Conservation (phyloP, 2,329 filamentous ascomycete genomes). For the Myriosclerotinia scirpicola region DNA sequence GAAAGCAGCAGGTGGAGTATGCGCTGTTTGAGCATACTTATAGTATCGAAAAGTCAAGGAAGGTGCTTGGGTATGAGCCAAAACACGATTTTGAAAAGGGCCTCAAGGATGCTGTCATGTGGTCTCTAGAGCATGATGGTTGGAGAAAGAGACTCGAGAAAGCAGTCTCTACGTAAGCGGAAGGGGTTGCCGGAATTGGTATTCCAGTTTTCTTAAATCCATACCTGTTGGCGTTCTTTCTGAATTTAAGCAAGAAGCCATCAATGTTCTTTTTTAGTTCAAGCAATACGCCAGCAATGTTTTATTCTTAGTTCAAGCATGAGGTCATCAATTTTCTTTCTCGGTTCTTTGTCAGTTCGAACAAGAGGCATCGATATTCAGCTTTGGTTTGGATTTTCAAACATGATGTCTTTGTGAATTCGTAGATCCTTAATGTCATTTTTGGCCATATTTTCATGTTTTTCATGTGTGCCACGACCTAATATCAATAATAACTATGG, state of each 20-base stretch:
- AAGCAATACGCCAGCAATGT: neutral
- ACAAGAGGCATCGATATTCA: neutral
- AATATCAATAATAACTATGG: neutral
- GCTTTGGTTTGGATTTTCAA: too few species aligned
- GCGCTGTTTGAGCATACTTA: constrained; percentile 12
- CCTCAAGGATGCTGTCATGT: neutral
- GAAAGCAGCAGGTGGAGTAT: constrained; percentile 18
- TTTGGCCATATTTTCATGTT: too few species aligned
- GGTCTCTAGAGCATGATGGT: constrained; percentile 5
- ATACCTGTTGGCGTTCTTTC: neutral
- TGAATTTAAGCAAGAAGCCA: neutral
- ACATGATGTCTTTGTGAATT: neutral
- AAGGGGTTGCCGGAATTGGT: neutral
- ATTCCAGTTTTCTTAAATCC: neutral
- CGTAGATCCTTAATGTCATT: neutral
- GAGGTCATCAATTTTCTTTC: neutral
- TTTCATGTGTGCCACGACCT: neutral
- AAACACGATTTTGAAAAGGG: neutral
- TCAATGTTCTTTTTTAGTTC: neutral
- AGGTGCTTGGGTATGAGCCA: constrained; percentile 4
- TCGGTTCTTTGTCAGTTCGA: neutral
- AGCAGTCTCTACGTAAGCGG: neutral
- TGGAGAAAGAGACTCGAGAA: constrained; percentile 9
- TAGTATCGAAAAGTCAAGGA: constrained; percentile 1
- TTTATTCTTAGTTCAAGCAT: neutral